Evolutionary conservation across 2,329 filamentous ascomycete genomes (phyloP).

Genomic region (Calonectria ilicicola): DNA sequence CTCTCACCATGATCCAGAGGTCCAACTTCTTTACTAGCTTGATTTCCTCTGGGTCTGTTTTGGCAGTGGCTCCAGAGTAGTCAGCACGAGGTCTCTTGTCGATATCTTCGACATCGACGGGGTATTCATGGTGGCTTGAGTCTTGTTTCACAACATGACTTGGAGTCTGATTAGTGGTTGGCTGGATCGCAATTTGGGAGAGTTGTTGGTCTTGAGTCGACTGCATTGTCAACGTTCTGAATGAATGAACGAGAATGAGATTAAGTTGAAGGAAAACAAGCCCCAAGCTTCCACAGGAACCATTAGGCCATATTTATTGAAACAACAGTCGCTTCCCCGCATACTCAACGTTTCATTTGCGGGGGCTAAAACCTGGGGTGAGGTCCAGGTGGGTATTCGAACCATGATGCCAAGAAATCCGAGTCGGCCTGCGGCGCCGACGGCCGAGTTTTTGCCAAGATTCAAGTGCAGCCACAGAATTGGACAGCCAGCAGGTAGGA

Average conservation of each 20-base stretch:
- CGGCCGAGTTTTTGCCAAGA: conserved; percentile 2
- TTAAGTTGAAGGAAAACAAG: not conserved
- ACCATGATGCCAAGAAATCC: not conserved
- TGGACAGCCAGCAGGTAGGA: not conserved
- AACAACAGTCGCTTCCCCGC: not conserved
- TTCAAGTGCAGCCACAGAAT: not conserved
- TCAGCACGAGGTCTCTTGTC: conserved; percentile 34
- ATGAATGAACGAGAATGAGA: not conserved
- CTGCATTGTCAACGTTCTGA: not conserved
- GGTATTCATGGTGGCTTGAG: not conserved
- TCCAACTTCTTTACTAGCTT: conserved; percentile 52
- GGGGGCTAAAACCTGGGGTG: not conserved
- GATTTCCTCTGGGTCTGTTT: conserved; percentile 49
- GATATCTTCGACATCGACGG: not conserved
- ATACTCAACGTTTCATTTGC: not conserved
- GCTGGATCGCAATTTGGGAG: not conserved
- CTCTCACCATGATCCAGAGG: conserved; percentile 46
- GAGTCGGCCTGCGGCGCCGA: conserved; percentile 1
- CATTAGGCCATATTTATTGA: not conserved
- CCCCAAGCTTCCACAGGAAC: not conserved
- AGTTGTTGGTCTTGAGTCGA: not conserved
- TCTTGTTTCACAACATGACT: not conserved
- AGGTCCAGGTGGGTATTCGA: not conserved
- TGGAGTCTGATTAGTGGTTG: not conserved
- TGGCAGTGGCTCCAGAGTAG: conserved; percentile 49